A percentile compares a stretch with the other conserved stretches of the same genome.
These are phyloP conservation scores for Ophiocordyceps camponoti-saundersi DNA, from an alignment of 2,329 filamentous ascomycete genomes.

Conservation along the genomic window DNA sequence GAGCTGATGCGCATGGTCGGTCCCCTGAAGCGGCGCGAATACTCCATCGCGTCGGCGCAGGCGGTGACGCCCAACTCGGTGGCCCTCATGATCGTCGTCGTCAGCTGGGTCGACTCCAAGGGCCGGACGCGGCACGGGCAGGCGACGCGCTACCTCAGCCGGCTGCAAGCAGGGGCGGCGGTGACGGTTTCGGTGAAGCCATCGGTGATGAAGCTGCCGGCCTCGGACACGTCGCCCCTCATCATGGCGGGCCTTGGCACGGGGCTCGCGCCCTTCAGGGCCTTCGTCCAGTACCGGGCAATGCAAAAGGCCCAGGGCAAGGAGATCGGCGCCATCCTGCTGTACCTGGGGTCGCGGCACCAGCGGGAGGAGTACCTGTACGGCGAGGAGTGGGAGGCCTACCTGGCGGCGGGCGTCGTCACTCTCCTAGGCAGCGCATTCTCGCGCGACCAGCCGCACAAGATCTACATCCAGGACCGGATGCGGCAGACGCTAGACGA, in stretches of 20 bases:
- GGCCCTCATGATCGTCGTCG: conserved; percentile 89
- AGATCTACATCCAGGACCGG: conserved; percentile 98
- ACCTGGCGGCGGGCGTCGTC: conserved; percentile 87
- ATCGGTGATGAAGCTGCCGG: conserved; percentile 96
- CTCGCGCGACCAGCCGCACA: conserved; percentile 89
- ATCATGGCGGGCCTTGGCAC: conserved; percentile 99
- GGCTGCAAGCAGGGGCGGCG: conserved; percentile 54
- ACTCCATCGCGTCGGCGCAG: conserved; percentile 97
- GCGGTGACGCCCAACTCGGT: conserved; percentile 84
- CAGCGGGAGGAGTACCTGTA: conserved; percentile 98
- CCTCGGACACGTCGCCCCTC: conserved; percentile 72
- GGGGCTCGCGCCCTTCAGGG: conserved; percentile 95
- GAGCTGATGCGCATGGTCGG: conserved; percentile 76
- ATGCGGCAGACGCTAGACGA: conserved; percentile 79
- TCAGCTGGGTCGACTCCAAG: conserved; percentile 80
- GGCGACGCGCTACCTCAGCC: conserved; percentile 76
- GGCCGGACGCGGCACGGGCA: conserved; percentile 86
- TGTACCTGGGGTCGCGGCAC: conserved; percentile 95
- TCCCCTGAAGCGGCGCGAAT: conserved; percentile 91
- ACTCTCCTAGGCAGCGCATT: conserved; percentile 88
- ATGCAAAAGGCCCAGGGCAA: conserved; percentile 97
- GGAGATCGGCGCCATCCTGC: conserved; percentile 77
- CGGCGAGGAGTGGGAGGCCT: conserved; percentile 98
- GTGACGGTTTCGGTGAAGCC: conserved; percentile 93
- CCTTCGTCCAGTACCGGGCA: conserved; percentile 94